Conservation (phyloP, 2,329 filamentous ascomycete genomes). For the Penicillium frequentans region DNA sequence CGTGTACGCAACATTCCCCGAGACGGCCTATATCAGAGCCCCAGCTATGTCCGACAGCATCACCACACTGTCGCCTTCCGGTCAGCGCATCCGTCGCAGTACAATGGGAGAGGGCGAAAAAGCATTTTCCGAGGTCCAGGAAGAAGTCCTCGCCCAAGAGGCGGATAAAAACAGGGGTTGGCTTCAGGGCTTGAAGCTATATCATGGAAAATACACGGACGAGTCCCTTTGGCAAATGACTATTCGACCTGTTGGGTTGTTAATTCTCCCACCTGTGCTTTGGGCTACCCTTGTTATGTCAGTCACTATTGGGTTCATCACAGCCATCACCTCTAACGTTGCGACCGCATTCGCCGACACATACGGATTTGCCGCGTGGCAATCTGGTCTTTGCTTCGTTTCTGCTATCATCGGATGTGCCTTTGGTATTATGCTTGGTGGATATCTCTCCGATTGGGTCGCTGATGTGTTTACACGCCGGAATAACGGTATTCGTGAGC, state of each 20-base stretch:
- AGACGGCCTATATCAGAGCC: conserved; percentile 9
- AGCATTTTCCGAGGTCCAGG: neutral
- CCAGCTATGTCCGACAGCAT: neutral
- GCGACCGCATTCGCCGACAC: conserved; percentile 14
- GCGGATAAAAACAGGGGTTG: neutral
- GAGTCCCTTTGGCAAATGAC: conserved; percentile 17
- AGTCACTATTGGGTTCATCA: conserved; percentile 29
- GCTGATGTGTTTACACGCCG: conserved; percentile 31
- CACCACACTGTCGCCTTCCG: conserved; percentile 5
- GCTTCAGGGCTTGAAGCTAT: conserved; percentile 7
- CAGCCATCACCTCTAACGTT: conserved; percentile 23
- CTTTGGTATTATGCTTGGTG: conserved; percentile 52
- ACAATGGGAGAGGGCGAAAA: conserved; percentile 1
- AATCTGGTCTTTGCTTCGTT: conserved; percentile 53
- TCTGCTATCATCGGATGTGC: conserved; percentile 9
- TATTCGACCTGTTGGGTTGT: conserved; percentile 14
- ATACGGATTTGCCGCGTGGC: conserved; percentile 33
- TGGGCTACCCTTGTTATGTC: conserved; percentile 22
- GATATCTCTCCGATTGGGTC: conserved; percentile 37
- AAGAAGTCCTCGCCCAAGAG: neutral
- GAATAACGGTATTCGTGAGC: conserved; percentile 33
- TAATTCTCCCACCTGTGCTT: conserved; percentile 16
- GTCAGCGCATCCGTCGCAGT: neutral
- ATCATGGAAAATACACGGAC: conserved; percentile 35
- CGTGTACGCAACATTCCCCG: conserved; percentile 8